Evolutionary conservation across 2,329 filamentous ascomycete genomes (phyloP), one percentile per base, ranked within the genome.

Genomic region (Coniochaeta pulveracea): DNA sequence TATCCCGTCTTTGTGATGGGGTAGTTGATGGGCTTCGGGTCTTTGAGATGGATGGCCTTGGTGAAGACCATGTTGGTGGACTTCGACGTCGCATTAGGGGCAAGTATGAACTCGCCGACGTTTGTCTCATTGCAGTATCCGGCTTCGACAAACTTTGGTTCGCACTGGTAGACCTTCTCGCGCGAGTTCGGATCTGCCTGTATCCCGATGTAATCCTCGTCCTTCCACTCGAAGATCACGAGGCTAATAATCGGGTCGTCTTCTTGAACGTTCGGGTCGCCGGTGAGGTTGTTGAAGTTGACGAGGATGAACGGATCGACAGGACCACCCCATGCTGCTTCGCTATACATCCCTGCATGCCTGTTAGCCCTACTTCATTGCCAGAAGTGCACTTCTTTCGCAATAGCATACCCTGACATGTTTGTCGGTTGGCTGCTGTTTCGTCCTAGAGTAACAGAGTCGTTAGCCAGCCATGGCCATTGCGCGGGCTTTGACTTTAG

Each of bases 211-310:
- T 89, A 66, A 33, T 74, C 61, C 51, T 82, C 77, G 51, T 98
- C 91, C 44, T 72, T 77, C 85, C 88, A 98, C 59, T 98, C 89
- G 55, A 94, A 98, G 42, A 98, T 80, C 34, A 94, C 68, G 46
- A 95, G 60, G 55, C 85, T 93, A 43, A 86, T 80, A 26, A 85
- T 65, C 5, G 83, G 80, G 52, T 93, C 81, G 28, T 77, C 66
- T 19, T 71, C 68, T 37, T 70, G 61, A n/a, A n/a, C n/a, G n/a
- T n/a, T n/a, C n/a, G n/a, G n/a, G 47, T 72, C 54, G 60, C 66
- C 50, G 60, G 69, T 57, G 49, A 43, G 37, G 33, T 41, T 43
- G 32, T 45, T 47, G 37, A 94, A 93, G 51, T 85, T 85, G 54
- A 85, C 71, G 45, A 81, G 69, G 54, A 96, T 94, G 61, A 85